A percentile compares a stretch with the other conserved stretches of the same genome.
phyloP scores from a whole-genome alignment of 345 rosid species.

The Raphanus sativus region DNA sequence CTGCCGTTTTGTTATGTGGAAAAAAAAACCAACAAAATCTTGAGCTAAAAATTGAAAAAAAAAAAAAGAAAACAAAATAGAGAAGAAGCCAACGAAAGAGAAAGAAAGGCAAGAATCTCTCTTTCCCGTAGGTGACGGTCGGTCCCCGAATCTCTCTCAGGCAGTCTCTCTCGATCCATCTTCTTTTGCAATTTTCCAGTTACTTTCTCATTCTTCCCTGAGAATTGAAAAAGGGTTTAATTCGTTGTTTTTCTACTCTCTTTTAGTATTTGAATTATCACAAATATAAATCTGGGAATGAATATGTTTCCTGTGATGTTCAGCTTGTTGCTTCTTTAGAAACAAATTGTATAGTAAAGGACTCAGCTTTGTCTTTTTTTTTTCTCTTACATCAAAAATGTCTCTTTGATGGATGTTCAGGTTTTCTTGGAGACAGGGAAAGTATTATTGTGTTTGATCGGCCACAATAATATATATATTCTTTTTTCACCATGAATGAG shows the following conservation, averaged over 20 bases:
- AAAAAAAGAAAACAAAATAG: neutral
- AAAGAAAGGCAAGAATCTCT: slow-evolving; percentile 33
- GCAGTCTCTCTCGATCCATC: neutral
- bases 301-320: neutral
- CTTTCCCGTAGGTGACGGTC: slow-evolving; percentile 16
- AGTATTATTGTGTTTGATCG: neutral
- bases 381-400: slow-evolving; percentile 2
- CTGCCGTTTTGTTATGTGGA: neutral
- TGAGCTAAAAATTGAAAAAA: neutral
- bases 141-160: slow-evolving; percentile 27
- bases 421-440: slow-evolving; percentile 11
- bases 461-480: neutral
- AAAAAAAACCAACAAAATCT: neutral
- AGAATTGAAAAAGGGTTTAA: neutral
- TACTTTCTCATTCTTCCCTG: neutral
- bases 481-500: slow-evolving; percentile 22
- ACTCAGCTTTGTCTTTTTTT: neutral
- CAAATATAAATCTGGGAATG: neutral
- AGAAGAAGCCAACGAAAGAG: neutral
- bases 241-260: neutral
- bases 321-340: neutral
- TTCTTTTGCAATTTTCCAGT: neutral
- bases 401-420: slow-evolving; percentile 10
- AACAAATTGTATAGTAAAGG: neutral
- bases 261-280: slow-evolving; percentile 5